Evolutionary conservation across 1,284 basidiomycete species (phyloP), one percentile per base, ranked within the genome.

Genomic region (Puccinia novopanici): DNA sequence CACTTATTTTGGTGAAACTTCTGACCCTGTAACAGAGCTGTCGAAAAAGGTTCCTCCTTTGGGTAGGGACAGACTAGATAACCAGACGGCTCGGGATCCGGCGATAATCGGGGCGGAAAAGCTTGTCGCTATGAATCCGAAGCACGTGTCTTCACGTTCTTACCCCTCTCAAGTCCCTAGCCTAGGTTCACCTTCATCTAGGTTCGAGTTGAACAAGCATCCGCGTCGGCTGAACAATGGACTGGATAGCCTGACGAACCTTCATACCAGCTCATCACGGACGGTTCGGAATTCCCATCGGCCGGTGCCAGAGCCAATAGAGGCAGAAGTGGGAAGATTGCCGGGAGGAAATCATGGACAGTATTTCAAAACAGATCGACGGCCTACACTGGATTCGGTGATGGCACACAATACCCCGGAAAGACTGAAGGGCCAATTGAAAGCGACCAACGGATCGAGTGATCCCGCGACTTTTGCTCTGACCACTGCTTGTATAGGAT

Each of bases 321-420:
- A 70, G n/a, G 27, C 42, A 8, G 67, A 70, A 12, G 6, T 52
- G 17, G 27, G 13, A 1, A 34, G 67, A 42, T n/a, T 42, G 24
- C 13, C n/a, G 63, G n/a, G 24, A 9, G 12, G 37, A 13, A 77
- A 13, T 40, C 24, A 54, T 54, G 52, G 30, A 30, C 42, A 54
- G 19, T 24, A 52, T 68, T 67, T 42, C n/a, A 77, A 77, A 52
- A 72, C 68, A 37, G 68, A 71, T 61, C 52, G 68, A 19, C 37
- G 77, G 59, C 77, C 68, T 34, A 79, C 77, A 30, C 45, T 79
- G 34, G 77, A 79, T 79, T 42, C 77, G 52, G 77, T 79, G 55
- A 79, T 79, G 68, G 77, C 67, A 2, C 52, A 54, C 50, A 71
- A 70, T 59, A 79, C 67, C 68, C 67, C 77, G 27, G 57, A 61